These are phyloP conservation scores for Rhizoclosmatium sp. DNA, from an alignment of 192 early-diverging fungal species.

Conservation along the genomic window DNA sequence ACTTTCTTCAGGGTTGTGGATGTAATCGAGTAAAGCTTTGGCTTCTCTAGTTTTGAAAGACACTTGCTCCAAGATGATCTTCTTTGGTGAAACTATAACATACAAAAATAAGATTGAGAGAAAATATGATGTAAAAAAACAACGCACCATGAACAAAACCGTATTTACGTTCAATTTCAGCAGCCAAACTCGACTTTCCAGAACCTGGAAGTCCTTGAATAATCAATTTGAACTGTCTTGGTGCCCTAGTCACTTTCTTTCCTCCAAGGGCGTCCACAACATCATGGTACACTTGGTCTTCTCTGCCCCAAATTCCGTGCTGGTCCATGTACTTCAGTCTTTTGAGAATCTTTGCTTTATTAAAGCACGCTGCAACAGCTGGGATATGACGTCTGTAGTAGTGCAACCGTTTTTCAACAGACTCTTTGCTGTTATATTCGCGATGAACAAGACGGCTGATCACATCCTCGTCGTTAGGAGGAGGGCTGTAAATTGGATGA, in stretches of 20 bases:
- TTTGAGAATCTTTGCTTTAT: conserved; percentile 6
- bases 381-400: conserved; percentile 29
- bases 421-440: conserved; percentile 30
- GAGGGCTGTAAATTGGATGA: conserved; percentile 45
- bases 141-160: conserved; percentile 54
- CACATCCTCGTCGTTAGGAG: conserved; percentile 40
- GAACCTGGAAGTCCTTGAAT: conserved; percentile 56
- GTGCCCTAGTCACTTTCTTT: conserved; percentile 45
- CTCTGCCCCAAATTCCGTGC: conserved; percentile 42
- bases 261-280: conserved; percentile 40
- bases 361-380: conserved; percentile 38
- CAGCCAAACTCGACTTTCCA: conserved; percentile 53
- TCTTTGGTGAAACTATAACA: conserved; percentile 56
- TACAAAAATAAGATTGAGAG: not conserved
- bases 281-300: conserved; percentile 40
- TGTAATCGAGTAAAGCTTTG: conserved; percentile 31
- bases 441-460: conserved; percentile 48
- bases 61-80: conserved; percentile 52
- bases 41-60: conserved; percentile 34
- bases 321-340: conserved; percentile 30
- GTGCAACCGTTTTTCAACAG: conserved; percentile 9
- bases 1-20: conserved; percentile 46
- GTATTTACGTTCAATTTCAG: conserved; percentile 47
- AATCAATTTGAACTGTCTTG: conserved; percentile 49
- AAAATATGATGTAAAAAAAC: not conserved